phyloP scores from a whole-genome alignment of 208 protist species.

The Acanthamoeba triangularis region DNA sequence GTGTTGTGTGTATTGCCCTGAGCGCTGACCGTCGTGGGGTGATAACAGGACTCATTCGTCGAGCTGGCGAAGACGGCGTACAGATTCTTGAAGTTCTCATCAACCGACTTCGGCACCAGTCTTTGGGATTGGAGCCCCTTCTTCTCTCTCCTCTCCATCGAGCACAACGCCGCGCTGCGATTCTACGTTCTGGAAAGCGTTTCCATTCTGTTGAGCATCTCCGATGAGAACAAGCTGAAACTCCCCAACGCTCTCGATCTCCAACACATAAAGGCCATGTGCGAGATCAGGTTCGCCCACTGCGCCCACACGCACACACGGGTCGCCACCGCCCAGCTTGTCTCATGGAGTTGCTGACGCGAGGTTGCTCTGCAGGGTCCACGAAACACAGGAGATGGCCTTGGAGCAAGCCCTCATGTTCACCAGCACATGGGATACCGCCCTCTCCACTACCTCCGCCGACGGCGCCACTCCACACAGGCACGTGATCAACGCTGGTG shows the following conservation, averaged over 20 bases:
- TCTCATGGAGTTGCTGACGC: background rate
- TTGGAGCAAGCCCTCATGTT: constrained; percentile 69
- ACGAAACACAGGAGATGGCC: constrained; percentile 13
- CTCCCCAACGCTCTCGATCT: constrained; percentile 5
- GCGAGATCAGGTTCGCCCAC: constrained; percentile 13
- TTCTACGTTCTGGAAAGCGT: constrained; percentile 53
- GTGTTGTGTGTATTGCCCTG: background rate
- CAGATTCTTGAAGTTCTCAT: constrained; percentile 53
- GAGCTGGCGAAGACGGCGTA: constrained; percentile 66
- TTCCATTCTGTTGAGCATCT: constrained; percentile 42
- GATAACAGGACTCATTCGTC: constrained; percentile 13
- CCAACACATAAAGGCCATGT: constrained; percentile 8
- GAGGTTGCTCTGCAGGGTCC: background rate
- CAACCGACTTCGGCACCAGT: constrained; percentile 50
- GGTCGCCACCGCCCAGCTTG: too few species aligned
- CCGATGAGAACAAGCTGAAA: constrained; percentile 51
- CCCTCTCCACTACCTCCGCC: background rate
- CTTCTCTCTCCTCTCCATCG: constrained; percentile 49
- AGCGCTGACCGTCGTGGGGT: background rate
- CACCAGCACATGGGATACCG: constrained; percentile 27
- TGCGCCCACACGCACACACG: background rate
- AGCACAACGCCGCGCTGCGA: background rate
- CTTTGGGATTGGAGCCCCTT: constrained; percentile 76
- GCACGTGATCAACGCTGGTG: background rate
- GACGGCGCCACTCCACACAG: background rate